phyloP scores from a whole-genome alignment of 129 eudicot species.

The Pulicaria dysenterica region DNA sequence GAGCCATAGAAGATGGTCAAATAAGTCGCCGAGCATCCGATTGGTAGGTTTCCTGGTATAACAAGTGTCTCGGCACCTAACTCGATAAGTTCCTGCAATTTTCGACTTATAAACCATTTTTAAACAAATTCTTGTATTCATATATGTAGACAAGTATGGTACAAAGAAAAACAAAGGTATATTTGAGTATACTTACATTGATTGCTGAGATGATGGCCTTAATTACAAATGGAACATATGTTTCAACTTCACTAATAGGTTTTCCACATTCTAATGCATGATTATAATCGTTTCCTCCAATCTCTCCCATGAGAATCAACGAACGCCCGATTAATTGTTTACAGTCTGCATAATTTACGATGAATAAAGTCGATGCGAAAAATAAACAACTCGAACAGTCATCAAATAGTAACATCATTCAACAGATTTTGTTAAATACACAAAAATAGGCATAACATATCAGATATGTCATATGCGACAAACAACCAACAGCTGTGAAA shows the following conservation, averaged over 20 bases:
- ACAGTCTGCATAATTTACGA: too few relatives aligned
- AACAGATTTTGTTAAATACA: too few relatives aligned
- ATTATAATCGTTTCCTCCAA: slow-evolving; percentile 72
- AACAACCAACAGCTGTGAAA: too few relatives aligned
- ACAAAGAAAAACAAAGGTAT: not conserved
- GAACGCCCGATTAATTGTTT: slow-evolving; percentile 35
- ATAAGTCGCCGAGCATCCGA: slow-evolving; percentile 48
- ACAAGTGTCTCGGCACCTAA: slow-evolving; percentile 47
- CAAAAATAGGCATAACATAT: too few relatives aligned
- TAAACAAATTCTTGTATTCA: not conserved
- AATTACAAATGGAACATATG: slow-evolving; percentile 42
- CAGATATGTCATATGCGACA: too few relatives aligned
- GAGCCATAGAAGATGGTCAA: slow-evolving; percentile 31
- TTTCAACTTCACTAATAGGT: slow-evolving; percentile 28
- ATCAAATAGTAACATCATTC: too few relatives aligned
- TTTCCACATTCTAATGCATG: slow-evolving; percentile 37
- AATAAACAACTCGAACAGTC: too few relatives aligned
- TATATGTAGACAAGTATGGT: not conserved
- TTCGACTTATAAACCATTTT: not conserved
- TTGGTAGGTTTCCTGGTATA: slow-evolving; percentile 56
- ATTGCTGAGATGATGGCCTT: slow-evolving; percentile 39
- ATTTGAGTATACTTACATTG: slow-evolving; percentile 35
- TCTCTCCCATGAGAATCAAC: slow-evolving; percentile 63
- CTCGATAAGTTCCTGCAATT: slow-evolving; percentile 42
- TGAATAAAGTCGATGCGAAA: too few relatives aligned